Percentiles rank a stretch among this genome's conserved stretches.
These are phyloP conservation scores for Chlamydomonas incerta DNA, from an alignment of 139 green algal species.

Conservation along the genomic window DNA sequence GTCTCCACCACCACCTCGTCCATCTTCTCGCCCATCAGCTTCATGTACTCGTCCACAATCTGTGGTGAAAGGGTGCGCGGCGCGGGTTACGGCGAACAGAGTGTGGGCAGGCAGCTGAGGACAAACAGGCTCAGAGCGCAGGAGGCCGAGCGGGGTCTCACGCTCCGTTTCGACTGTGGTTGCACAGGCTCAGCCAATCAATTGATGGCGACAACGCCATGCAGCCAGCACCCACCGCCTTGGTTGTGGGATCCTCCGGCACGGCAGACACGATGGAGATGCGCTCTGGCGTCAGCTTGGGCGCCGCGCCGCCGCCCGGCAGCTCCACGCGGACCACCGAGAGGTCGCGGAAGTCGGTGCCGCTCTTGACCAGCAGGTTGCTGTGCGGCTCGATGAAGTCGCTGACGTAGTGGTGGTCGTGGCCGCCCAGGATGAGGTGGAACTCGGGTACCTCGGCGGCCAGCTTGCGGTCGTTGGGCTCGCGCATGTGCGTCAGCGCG, in stretches of 20 bases:
- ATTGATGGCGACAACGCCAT: too few relatives aligned
- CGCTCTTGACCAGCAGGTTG: slow-evolving; percentile 73
- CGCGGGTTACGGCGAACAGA: too few relatives aligned
- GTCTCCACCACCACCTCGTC: slow-evolving; percentile 47
- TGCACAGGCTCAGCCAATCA: too few relatives aligned
- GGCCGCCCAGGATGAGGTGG: slow-evolving; percentile 80
- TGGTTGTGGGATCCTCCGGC: background rate
- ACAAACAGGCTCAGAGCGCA: too few relatives aligned
- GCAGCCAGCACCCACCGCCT: background rate
- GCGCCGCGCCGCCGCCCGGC: background rate
- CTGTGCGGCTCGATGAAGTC: slow-evolving; percentile 55
- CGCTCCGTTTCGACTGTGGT: too few relatives aligned
- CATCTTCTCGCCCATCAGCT: slow-evolving; percentile 57
- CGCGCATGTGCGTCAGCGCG: slow-evolving; percentile 85
- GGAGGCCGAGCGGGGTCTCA: too few relatives aligned
- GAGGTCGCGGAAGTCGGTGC: slow-evolving; percentile 52
- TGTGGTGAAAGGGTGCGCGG: background rate
- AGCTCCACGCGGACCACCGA: slow-evolving; percentile 37
- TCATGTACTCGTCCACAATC: slow-evolving; percentile 60
- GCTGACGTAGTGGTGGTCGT: slow-evolving; percentile 80
- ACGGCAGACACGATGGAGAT: slow-evolving; percentile 31
- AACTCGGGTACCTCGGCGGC: slow-evolving; percentile 63
- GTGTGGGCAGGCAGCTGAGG: too few relatives aligned
- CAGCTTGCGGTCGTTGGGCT: slow-evolving; percentile 71
- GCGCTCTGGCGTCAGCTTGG: slow-evolving; percentile 44